These are phyloP conservation scores for Ophiocordyceps australis DNA, from an alignment of 2,329 filamentous ascomycete genomes.

Conservation along the genomic window DNA sequence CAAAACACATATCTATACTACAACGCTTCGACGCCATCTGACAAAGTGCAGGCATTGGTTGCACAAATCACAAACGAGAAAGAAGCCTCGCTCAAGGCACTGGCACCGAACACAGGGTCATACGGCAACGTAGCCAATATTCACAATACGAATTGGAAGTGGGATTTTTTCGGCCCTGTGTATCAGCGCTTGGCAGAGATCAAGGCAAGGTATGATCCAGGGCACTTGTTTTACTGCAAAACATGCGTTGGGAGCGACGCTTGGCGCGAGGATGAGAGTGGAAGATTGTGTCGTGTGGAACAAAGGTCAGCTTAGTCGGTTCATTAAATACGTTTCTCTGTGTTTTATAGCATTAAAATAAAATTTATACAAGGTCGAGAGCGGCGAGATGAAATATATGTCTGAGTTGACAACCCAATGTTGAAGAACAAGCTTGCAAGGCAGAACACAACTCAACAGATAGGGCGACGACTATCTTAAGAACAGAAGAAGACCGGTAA, in stretches of 20 bases:
- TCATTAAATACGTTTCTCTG: too few relatives aligned
- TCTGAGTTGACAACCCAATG: too few relatives aligned
- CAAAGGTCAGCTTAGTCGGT: too few relatives aligned
- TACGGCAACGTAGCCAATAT: slow-evolving; percentile 24
- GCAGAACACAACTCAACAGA: too few relatives aligned
- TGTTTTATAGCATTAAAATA: too few relatives aligned
- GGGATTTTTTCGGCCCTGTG: slow-evolving; percentile 16
- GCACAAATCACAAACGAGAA: slow-evolving; percentile 10
- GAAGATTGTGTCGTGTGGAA: too few relatives aligned
- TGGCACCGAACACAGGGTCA: slow-evolving; percentile 19
- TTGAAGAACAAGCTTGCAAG: too few relatives aligned
- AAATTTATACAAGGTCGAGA: too few relatives aligned
- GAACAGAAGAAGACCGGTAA: too few relatives aligned
- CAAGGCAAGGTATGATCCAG: slow-evolving; percentile 16
- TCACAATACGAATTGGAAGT: slow-evolving; percentile 12
- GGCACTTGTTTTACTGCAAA: slow-evolving; percentile 15
- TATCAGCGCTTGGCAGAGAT: slow-evolving; percentile 11
- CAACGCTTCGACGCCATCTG: slow-evolving; percentile 4
- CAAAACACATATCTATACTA: slow-evolving; percentile 5
- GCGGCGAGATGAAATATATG: too few relatives aligned
- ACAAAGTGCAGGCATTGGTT: slow-evolving; percentile 4
- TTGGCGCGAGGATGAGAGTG: too few relatives aligned
- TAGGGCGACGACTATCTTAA: too few relatives aligned
- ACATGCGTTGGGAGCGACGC: slow-evolving; percentile 18
- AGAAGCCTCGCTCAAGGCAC: slow-evolving; percentile 10